Percentiles rank a stretch among this genome's conserved stretches.
phyloP scores from a whole-genome alignment of 208 protist species.

The Trypanosomatidae sp. region DNA sequence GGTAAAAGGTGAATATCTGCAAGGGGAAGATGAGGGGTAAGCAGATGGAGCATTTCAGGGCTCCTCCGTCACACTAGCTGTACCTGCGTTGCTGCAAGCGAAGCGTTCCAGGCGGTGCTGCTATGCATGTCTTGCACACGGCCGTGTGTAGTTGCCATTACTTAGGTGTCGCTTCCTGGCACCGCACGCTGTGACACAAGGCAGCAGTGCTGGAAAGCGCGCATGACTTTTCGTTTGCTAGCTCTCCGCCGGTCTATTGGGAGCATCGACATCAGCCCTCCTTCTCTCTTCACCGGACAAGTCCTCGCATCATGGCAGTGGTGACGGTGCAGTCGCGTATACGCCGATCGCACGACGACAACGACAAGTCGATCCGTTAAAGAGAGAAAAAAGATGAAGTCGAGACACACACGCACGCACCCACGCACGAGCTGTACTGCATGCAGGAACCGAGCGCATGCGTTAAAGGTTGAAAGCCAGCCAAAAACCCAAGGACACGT shows the following conservation, averaged over 20 bases:
- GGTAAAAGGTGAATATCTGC: neutral
- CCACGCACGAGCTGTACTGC: neutral
- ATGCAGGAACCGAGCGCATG: neutral
- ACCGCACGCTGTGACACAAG: neutral
- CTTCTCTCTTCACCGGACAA: neutral
- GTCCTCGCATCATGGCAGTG: neutral
- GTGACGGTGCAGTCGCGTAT: neutral
- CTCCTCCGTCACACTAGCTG: neutral
- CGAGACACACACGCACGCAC: neutral
- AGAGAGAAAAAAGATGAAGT: too few species aligned
- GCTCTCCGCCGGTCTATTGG: constrained; percentile 9
- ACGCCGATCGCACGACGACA: neutral
- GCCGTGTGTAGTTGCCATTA: neutral
- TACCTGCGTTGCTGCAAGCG: neutral
- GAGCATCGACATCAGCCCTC: neutral
- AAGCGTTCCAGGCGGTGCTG: neutral
- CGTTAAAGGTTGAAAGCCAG: neutral
- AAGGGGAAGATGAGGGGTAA: neutral
- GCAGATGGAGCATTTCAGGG: neutral
- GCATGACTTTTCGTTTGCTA: constrained; percentile 1
- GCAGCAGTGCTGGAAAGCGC: neutral
- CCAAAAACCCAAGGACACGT: neutral
- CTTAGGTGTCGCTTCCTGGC: neutral
- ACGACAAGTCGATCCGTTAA: neutral
- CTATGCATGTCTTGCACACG: neutral